Evolutionary conservation across 305 asterid genomes (phyloP), one percentile per base, ranked within the genome.

Genomic region (Solanum chacoense): DNA sequence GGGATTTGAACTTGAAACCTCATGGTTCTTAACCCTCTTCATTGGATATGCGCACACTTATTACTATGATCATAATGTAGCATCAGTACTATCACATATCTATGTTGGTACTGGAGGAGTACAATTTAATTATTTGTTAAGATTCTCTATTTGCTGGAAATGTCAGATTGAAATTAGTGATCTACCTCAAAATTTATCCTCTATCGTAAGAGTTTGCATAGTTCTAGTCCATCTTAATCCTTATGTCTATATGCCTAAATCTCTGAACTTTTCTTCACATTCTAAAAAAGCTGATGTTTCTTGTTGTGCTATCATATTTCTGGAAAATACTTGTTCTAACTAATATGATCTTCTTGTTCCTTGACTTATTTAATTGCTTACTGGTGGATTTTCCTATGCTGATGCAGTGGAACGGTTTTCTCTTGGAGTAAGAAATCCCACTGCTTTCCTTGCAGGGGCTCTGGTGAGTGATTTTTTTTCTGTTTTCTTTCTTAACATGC

Each of bases 391-490:
- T 40, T 29, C 87, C 32, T 87, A 88, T 90, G 90, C 63, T 87
- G 88, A 84, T 89, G 93, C 98, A 96, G 99, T 96, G 75, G 99
- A 96, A 90, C 92, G 98, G 72, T 95, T 96, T 90, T 96, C 99
- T 77, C 89, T 96, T 65, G 99, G 98, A 88, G 98, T 94, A 88
- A 93, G 98, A 92, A 96, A 96, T 89, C 98, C 99, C 65, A 96
- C 98, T 7, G 95, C 99, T 85, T 96, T 96, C 91, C 92, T 95
- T 45, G 98, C 99, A 50, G 99, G 99, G 69, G 95, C 98, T 85
- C 93, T 94, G 98, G 99, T 96, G 38, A 88, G 98, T 93, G 37
- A 81, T 90, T 22, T n/a, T 89, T 50, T 88, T 89, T 73, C 69
- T 85, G 26, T 81, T n/a, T 73, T 50, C 45, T 32, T 84, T 50